A percentile compares a stretch with the other conserved stretches of the same genome.
Conservation (phyloP, 108 stramenopile species). For the Conticribra weissflogii region DNA sequence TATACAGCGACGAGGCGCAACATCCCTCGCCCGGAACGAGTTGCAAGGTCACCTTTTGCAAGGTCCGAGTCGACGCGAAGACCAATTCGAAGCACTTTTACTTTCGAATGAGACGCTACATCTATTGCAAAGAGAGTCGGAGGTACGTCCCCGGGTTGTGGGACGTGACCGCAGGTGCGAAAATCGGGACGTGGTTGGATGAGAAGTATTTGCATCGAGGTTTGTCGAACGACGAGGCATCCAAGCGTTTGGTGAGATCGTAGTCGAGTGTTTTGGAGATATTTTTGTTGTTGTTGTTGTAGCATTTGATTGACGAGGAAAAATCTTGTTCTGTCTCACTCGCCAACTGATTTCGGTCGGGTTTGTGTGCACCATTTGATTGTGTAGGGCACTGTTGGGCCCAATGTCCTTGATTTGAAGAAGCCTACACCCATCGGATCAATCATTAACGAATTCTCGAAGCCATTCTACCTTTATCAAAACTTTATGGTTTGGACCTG, state of each 20-base stretch:
- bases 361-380: too few relatives aligned
- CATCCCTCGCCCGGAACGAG: conserved; percentile 1
- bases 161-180: conserved; percentile 22
- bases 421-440: conserved; percentile 46
- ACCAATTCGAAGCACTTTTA: conserved; percentile 51
- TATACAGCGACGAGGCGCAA: conserved; percentile 35
- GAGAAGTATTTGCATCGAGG: conserved; percentile 31
- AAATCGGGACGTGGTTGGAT: conserved; percentile 40
- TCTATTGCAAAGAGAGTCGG: conserved; percentile 16
- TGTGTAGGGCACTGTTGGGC: conserved; percentile 37
- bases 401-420: conserved; percentile 55
- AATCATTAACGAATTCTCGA: conserved; percentile 53
- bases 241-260: conserved; percentile 15
- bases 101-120: conserved; percentile 55
- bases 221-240: conserved; percentile 45
- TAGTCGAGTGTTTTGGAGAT: neutral
- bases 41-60: conserved; percentile 31
- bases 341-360: too few relatives aligned
- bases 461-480: conserved; percentile 73
- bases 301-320: too few relatives aligned
- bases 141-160: conserved; percentile 43
- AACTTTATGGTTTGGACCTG: conserved; percentile 69
- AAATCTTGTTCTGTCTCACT: too few relatives aligned
- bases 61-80: conserved; percentile 28
- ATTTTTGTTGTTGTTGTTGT: too few relatives aligned